phyloP scores from a whole-genome alignment of 73 alveolate species.

The Tetrahymena thermophila region DNA sequence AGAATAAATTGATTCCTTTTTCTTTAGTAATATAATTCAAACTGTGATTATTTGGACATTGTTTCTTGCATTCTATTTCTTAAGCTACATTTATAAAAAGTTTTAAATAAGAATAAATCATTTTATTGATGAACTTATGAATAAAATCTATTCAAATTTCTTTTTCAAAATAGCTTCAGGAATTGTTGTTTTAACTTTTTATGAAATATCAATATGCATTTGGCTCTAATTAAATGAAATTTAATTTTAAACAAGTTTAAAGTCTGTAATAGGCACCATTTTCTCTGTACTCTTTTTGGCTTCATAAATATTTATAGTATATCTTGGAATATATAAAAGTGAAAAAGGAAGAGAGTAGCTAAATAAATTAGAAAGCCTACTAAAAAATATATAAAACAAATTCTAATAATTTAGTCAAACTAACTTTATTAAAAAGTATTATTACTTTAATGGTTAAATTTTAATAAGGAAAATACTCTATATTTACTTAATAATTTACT shows the following conservation, averaged over 20 bases:
- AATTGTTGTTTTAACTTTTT: neutral
- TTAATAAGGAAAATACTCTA: neutral
- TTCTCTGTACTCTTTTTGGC: neutral
- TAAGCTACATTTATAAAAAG: neutral
- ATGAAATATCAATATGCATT: neutral
- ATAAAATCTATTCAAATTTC: neutral
- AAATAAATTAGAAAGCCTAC: too few relatives aligned
- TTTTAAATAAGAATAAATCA: neutral
- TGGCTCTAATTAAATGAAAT: neutral
- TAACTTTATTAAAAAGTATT: neutral
- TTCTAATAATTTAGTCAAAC: neutral
- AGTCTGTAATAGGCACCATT: neutral
- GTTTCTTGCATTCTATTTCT: neutral
- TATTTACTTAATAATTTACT: neutral
- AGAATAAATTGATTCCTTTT: neutral
- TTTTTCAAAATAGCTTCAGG: neutral
- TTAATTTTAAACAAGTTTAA: neutral
- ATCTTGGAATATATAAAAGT: neutral
- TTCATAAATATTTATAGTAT: neutral
- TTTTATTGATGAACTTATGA: neutral
- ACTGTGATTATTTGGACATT: neutral
- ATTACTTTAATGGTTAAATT: neutral
- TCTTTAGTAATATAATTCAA: neutral
- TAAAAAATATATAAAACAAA: neutral
- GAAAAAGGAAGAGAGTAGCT: neutral